Evolutionary conservation across 176 grass and related monocot genomes (phyloP).

Genomic region (Eremochloa ophiuroides): DNA sequence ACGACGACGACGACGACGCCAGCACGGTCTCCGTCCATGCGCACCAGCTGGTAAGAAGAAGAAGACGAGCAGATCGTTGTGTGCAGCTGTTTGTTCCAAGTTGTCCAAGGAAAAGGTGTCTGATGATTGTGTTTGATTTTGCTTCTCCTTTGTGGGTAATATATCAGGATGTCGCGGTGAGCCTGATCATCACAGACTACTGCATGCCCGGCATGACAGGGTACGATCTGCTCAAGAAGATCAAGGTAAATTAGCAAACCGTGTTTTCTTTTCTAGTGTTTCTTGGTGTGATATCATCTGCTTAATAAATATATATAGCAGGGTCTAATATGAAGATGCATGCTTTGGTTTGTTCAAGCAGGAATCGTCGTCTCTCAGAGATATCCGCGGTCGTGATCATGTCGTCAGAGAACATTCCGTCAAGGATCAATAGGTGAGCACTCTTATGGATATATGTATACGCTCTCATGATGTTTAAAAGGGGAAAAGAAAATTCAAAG

Average conservation of each 20-base stretch:
- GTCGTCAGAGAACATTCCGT: too few relatives aligned
- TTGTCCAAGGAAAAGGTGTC: not conserved
- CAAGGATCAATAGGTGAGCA: too few relatives aligned
- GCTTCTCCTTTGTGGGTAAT: not conserved
- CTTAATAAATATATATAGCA: too few relatives aligned
- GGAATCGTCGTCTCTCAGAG: too few relatives aligned
- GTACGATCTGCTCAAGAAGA: slow-evolving; percentile 89
- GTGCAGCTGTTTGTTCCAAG: too few relatives aligned
- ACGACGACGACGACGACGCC: not conserved
- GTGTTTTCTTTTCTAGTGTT: not conserved
- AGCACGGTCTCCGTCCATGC: slow-evolving; percentile 24
- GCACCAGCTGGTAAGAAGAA: slow-evolving; percentile 61
- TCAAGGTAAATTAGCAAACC: slow-evolving; percentile 54
- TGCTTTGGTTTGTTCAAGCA: too few relatives aligned
- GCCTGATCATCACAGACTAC: slow-evolving; percentile 94
- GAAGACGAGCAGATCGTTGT: not conserved
- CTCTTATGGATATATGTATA: too few relatives aligned
- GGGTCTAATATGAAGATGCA: too few relatives aligned
- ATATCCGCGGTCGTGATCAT: too few relatives aligned
- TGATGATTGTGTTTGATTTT: not conserved
- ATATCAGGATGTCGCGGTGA: slow-evolving; percentile 68
- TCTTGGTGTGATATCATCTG: too few relatives aligned
- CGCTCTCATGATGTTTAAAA: not conserved
- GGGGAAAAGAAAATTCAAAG: not conserved
- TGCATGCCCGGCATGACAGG: slow-evolving; percentile 98